Percentiles rank a stretch among this genome's conserved stretches.
Conservation (phyloP, 768 basidiomycete species). For the Hysterangium stoloniferum region DNA sequence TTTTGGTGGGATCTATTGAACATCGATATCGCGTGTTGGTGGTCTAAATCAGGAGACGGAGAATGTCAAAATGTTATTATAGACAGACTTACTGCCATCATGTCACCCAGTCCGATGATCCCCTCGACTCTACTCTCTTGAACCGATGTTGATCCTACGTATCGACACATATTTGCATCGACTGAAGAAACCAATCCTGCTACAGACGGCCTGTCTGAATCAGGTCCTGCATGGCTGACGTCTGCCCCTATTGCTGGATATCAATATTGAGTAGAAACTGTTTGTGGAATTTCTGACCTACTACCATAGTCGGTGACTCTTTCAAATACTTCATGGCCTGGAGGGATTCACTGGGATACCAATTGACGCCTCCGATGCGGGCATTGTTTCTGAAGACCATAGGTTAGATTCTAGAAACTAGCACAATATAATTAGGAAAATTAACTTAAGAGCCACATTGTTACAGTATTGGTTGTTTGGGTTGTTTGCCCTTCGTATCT, state of each 20-base stretch:
- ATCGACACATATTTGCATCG: slow-evolving; percentile 38
- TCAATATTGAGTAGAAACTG: neutral
- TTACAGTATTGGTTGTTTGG: slow-evolving; percentile 27
- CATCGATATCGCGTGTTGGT: slow-evolving; percentile 5
- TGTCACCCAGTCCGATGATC: slow-evolving; percentile 22
- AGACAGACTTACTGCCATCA: slow-evolving; percentile 27
- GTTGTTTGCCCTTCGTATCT: slow-evolving; percentile 15
- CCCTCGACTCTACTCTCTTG: slow-evolving; percentile 26
- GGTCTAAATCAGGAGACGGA: neutral
- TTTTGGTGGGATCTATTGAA: slow-evolving; percentile 1
- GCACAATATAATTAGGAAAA: no score
- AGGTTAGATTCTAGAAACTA: no score
- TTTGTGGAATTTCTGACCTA: slow-evolving; percentile 13
- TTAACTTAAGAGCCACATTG: slow-evolving; percentile 30
- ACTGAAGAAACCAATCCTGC: slow-evolving; percentile 51
- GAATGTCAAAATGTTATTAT: no score
- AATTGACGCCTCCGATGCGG: slow-evolving; percentile 27
- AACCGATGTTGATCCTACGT: slow-evolving; percentile 24
- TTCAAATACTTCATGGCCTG: slow-evolving; percentile 44
- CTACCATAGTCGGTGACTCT: slow-evolving; percentile 30
- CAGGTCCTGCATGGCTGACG: slow-evolving; percentile 56
- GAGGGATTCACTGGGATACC: slow-evolving; percentile 48
- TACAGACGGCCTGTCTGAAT: slow-evolving; percentile 48
- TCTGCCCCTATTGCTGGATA: slow-evolving; percentile 25
- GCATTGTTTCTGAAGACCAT: neutral